Percentiles rank a stretch among this genome's conserved stretches.
phyloP scores from a whole-genome alignment of 768 basidiomycete species.

The Mycena pura region DNA sequence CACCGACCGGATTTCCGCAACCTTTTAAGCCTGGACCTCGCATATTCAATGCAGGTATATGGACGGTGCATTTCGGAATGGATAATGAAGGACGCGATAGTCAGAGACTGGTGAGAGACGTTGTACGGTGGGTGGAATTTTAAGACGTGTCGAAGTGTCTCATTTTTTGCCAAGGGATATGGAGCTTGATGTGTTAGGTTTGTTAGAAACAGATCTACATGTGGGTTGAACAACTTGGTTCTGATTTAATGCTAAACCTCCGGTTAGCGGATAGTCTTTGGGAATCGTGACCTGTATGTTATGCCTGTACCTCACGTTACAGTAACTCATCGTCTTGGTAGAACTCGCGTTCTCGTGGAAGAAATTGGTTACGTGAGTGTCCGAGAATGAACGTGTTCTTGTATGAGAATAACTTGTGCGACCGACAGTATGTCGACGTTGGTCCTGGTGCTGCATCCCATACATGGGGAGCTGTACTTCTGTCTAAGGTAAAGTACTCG shows the following conservation, averaged over 20 bases:
- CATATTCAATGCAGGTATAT: slow-evolving; percentile 83
- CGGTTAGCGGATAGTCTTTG: slow-evolving; percentile 73
- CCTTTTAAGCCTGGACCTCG: slow-evolving; percentile 71
- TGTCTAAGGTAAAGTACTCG: slow-evolving; percentile 67
- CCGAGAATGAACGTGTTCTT: neutral
- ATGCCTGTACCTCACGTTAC: neutral
- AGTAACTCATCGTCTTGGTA: slow-evolving; percentile 35
- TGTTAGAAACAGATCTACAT: slow-evolving; percentile 87
- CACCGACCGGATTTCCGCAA: slow-evolving; percentile 54
- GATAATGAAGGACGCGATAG: slow-evolving; percentile 79
- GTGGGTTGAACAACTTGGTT: slow-evolving; percentile 50
- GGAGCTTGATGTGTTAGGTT: slow-evolving; percentile 84
- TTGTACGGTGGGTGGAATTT: slow-evolving; percentile 41
- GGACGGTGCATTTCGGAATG: slow-evolving; percentile 91
- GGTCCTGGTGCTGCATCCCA: slow-evolving; percentile 89
- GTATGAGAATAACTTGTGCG: slow-evolving; percentile 7
- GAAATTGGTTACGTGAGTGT: slow-evolving; percentile 79
- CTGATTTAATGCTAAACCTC: neutral
- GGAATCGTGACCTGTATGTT: slow-evolving; percentile 81
- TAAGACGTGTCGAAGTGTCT: neutral
- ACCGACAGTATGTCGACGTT: slow-evolving; percentile 77
- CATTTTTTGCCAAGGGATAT: slow-evolving; percentile 59
- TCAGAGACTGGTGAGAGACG: slow-evolving; percentile 67
- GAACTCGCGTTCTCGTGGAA: slow-evolving; percentile 77
- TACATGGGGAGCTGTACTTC: slow-evolving; percentile 86